These are phyloP conservation scores for Coemansia biformis DNA, from an alignment of 192 early-diverging fungal species.

Conservation along the genomic window DNA sequence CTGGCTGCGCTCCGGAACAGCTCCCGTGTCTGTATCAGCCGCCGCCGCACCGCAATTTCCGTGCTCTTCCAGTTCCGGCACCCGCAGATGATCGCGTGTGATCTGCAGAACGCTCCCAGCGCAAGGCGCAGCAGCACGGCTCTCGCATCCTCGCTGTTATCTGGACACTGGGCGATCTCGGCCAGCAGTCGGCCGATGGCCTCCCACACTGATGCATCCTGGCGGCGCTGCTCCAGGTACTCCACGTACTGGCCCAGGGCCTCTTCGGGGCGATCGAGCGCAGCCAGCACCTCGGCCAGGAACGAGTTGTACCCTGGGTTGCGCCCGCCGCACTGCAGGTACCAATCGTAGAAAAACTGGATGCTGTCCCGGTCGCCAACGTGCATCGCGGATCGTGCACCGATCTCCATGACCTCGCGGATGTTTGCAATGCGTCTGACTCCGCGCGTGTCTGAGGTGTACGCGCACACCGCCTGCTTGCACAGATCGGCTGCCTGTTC, in stretches of 20 bases:
- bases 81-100: conserved; percentile 17
- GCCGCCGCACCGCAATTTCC: conserved; percentile 14
- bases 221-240: conserved; percentile 28
- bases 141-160: neutral
- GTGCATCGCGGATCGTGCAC: conserved; percentile 24
- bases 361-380: conserved; percentile 4
- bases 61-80: conserved; percentile 26
- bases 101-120: conserved; percentile 15
- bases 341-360: conserved; percentile 29
- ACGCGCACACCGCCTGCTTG: conserved; percentile 11
- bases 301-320: conserved; percentile 41
- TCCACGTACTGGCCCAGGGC: conserved; percentile 17
- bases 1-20: conserved; percentile 3
- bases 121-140: conserved; percentile 18
- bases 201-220: conserved; percentile 44
- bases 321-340: conserved; percentile 28
- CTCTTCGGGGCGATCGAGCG: conserved; percentile 13
- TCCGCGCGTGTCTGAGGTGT: neutral
- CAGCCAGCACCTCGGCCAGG: conserved; percentile 14
- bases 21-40: conserved; percentile 7
- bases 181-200: conserved; percentile 18
- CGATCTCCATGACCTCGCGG: conserved; percentile 41
- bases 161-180: neutral
- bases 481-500: conserved; percentile 9
- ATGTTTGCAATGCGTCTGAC: conserved; percentile 13